Evolutionary conservation across 495 filamentous ascomycete genomes (phyloP).

Genomic region (Cercophora scortea): DNA sequence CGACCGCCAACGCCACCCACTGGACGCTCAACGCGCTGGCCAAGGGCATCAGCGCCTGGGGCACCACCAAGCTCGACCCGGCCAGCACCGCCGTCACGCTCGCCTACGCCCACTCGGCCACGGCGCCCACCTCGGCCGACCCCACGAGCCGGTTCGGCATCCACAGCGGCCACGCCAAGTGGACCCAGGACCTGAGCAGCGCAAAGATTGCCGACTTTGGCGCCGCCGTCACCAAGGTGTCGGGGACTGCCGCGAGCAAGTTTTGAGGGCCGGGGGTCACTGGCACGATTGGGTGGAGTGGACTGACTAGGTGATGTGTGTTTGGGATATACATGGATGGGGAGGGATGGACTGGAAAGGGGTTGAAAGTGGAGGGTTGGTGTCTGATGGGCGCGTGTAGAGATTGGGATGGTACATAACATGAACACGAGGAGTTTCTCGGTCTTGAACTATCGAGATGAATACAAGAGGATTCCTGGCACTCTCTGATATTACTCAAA

Average conservation of each 20-base stretch:
- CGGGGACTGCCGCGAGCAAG: conserved; percentile 1
- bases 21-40: conserved; percentile 29
- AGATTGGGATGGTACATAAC: too few species aligned
- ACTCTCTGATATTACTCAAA: too few species aligned
- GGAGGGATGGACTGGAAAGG: too few species aligned
- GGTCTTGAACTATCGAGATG: too few species aligned
- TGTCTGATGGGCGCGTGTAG: too few species aligned
- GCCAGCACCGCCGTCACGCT: conserved; percentile 27
- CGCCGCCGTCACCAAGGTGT: conserved; percentile 18
- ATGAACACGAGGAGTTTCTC: too few species aligned
- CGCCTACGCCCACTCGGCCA: conserved; percentile 29
- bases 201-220: conserved; percentile 32
- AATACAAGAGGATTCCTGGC: too few species aligned
- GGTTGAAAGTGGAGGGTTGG: too few species aligned
- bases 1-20: conserved; percentile 25
- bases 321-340: too few species aligned
- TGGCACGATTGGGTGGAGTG: background rate
- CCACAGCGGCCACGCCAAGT: conserved; percentile 31
- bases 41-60: conserved; percentile 28
- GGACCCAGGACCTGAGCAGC: conserved; percentile 25
- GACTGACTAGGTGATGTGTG: background rate
- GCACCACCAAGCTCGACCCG: conserved; percentile 28
- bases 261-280: background rate
- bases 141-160: conserved; percentile 29
- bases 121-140: conserved; percentile 24